Evolutionary conservation across 2,329 filamentous ascomycete genomes (phyloP).

Genomic region (Penicillium sumatraense): DNA sequence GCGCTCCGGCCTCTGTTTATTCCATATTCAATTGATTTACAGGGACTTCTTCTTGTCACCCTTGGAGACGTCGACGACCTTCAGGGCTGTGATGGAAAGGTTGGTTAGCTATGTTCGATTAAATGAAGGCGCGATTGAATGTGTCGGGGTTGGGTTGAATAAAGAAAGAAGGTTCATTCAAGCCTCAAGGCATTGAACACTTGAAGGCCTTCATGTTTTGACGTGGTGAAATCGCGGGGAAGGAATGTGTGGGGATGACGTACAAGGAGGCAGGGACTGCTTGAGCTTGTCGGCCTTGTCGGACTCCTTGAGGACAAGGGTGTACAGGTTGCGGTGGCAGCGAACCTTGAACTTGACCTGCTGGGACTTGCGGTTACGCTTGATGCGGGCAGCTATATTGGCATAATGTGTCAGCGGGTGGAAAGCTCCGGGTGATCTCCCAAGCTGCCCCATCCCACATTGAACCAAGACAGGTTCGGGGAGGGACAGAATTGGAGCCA

Average conservation of each 20-base stretch:
- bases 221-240: conserved; percentile 6
- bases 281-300: conserved; percentile 99
- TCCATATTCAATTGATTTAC: conserved; percentile 40
- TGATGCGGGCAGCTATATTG: conserved; percentile 81
- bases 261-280: conserved; percentile 98
- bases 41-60: conserved; percentile 51
- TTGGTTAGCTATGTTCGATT: too few relatives aligned
- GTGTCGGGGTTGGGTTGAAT: too few relatives aligned
- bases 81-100: conserved; percentile 40
- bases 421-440: conserved; percentile 8
- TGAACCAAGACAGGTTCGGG: conserved; percentile 6
- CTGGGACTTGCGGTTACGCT: conserved; percentile 89
- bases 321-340: conserved; percentile 96
- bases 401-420: conserved; percentile 18
- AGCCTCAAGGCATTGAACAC: not conserved
- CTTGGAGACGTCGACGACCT: conserved; percentile 52
- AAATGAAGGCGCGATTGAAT: too few relatives aligned
- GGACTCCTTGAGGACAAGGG: conserved; percentile 95
- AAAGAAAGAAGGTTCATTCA: too few relatives aligned
- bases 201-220: not conserved
- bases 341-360: conserved; percentile 99
- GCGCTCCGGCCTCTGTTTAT: conserved; percentile 33
- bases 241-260: conserved; percentile 44
- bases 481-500: conserved; percentile 11
- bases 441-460: conserved; percentile 5